Evolutionary conservation across 2,329 filamentous ascomycete species (phyloP), one percentile per base, ranked within the genome.

Genomic region (Fusarium luffae): DNA sequence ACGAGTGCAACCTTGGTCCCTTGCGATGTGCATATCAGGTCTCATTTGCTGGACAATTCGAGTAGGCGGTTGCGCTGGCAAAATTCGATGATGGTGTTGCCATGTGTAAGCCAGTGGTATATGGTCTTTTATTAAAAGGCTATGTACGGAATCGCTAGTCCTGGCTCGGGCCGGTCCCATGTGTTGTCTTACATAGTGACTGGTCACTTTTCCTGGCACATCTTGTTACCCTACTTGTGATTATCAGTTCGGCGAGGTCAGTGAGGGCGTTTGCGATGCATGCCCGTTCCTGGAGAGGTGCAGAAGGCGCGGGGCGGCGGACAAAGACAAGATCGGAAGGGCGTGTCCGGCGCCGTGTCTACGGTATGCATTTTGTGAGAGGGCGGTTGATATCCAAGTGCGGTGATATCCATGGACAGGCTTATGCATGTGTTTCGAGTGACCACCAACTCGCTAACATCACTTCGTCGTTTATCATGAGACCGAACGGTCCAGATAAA

Each of bases 131-230:
- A 44, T 54, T 50, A 27, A 54, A 48, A 48, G 63, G 54, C 52
- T 42, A 44, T 50, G 58, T 56, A 34, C 55, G 34, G 32, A 60
- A 57, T 70, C 44, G 59, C 46, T 52, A 51, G 52, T 46, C 52
- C 57, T 74, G 72, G 70, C 74, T 74, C 74, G 74, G 74, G 72
- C 74, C 74, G 74, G 74, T 48, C 74, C 72, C 74, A 75, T 74
- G 74, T 72, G 72, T 68, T 54, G 70, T 52, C 67, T 67, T 71
- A 69, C 70, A 74, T 67, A 55, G 54, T 75, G 74, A 74, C 65
- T 61, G 49, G 54, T 75, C 74, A 74, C 28, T 61, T 75, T 65
- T 65, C 46, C 27, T 51, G 52, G 57, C 65, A 48, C 58, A 65
- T 56, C 51, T 66, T 68, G 63, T 59, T 55, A 61, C 59, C 49